Evolutionary conservation across 768 basidiomycete genomes (phyloP).

Genomic region (Tylopilus vinaceipallidus): DNA sequence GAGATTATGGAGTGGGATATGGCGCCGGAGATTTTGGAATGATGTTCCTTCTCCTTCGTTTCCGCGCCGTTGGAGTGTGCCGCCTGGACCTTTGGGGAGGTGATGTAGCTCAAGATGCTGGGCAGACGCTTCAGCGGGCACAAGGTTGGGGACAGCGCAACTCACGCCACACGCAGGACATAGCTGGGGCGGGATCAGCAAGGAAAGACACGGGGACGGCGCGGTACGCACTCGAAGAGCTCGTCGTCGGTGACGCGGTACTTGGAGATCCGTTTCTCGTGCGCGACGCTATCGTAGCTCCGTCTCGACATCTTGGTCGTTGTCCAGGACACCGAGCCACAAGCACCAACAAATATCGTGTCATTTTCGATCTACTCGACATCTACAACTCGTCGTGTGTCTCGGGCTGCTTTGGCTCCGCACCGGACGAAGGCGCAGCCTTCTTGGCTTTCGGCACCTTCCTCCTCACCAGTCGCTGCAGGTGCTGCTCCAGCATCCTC

Average conservation of each 20-base stretch:
- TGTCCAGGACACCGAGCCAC: conserved; percentile 4
- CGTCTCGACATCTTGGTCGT: conserved; percentile 79
- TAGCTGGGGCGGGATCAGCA: conserved; percentile 48
- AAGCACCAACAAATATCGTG: conserved; percentile 29
- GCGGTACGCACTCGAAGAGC: conserved; percentile 68
- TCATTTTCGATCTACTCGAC: neutral
- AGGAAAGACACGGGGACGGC: neutral
- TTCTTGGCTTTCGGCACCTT: conserved; percentile 67
- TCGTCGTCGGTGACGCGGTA: conserved; percentile 83
- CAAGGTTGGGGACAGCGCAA: conserved; percentile 12
- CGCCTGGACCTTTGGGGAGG: conserved; percentile 53
- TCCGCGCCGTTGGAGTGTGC: conserved; percentile 35
- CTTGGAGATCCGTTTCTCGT: conserved; percentile 71
- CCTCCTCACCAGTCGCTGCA: conserved; percentile 66
- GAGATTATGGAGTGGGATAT: conserved; percentile 53
- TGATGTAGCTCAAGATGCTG: conserved; percentile 72
- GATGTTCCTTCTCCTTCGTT: conserved; percentile 60
- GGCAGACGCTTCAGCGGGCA: conserved; percentile 9
- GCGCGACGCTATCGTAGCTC: conserved; percentile 69
- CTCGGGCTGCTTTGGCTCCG: conserved; percentile 18
- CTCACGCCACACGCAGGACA: conserved; percentile 82
- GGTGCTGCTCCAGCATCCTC: conserved; percentile 72
- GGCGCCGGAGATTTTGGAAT: conserved; percentile 62
- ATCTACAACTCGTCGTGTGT: conserved; percentile 32
- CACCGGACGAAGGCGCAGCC: conserved; percentile 24